phyloP scores from a whole-genome alignment of 1,284 basidiomycete species.

The Cerrena zonata region DNA sequence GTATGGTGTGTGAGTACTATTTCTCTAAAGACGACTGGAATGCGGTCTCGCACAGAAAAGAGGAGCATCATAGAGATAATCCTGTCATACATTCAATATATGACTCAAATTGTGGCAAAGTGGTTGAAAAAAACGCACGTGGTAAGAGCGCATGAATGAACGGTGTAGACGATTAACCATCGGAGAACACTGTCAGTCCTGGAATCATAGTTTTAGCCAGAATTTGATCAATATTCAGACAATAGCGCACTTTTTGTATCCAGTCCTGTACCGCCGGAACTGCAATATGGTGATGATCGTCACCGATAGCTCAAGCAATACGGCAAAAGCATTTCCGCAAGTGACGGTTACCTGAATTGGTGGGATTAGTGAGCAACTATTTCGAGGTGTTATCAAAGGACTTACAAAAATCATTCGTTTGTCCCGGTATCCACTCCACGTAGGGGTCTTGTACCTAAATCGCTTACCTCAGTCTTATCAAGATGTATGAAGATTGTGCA shows the following conservation, averaged over 20 bases:
- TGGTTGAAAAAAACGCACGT: not conserved
- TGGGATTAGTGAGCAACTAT: too few relatives aligned
- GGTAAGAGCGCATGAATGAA: not conserved
- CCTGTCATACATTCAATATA: not conserved
- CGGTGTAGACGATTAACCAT: not conserved
- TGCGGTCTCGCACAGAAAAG: not conserved
- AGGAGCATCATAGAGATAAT: not conserved
- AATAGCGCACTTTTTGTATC: not conserved
- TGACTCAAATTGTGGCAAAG: not conserved
- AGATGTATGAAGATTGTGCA: too few relatives aligned
- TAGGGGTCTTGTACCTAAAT: too few relatives aligned
- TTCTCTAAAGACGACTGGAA: not conserved
- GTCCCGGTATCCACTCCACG: too few relatives aligned
- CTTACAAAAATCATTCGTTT: too few relatives aligned
- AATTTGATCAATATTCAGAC: not conserved
- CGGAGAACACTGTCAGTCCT: conserved; percentile 2
- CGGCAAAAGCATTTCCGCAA: not conserved
- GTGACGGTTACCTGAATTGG: not conserved
- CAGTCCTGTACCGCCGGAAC: not conserved
- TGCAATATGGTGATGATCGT: not conserved
- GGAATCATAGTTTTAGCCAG: not conserved
- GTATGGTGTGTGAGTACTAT: not conserved
- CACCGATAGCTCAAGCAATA: not conserved
- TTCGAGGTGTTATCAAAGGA: too few relatives aligned
- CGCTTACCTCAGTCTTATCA: too few relatives aligned